phyloP scores from a whole-genome alignment of 768 basidiomycete species.

The Macrocybe gigantea region DNA sequence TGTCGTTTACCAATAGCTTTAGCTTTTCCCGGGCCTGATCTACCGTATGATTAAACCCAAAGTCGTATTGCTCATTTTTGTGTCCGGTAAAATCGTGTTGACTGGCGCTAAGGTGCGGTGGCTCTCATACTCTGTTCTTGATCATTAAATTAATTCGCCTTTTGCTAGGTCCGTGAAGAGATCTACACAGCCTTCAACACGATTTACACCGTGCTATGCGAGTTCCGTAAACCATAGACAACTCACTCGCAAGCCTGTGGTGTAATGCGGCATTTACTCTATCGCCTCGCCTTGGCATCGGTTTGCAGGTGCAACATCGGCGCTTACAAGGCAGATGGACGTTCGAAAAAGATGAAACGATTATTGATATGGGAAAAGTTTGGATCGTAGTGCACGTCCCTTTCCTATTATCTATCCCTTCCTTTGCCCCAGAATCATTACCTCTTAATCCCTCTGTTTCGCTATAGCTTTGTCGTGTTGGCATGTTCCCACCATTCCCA shows the following conservation, averaged over 20 bases:
- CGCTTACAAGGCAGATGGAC: constrained; percentile 2
- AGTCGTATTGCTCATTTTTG: constrained; percentile 97
- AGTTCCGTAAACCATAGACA: constrained; percentile 81
- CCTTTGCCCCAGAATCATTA: constrained; percentile 14
- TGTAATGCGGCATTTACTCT: not conserved
- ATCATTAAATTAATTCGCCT: constrained; percentile 12
- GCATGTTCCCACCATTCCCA: constrained; percentile 36
- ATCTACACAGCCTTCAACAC: constrained; percentile 99
- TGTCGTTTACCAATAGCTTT: constrained; percentile 7
- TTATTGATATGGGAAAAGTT: constrained; percentile 25
- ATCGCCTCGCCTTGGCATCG: constrained; percentile 8
- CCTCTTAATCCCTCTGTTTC: constrained; percentile 17
- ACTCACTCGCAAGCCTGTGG: not conserved
- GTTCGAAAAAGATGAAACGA: constrained; percentile 3
- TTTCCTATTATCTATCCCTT: constrained; percentile 21
- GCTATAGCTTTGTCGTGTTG: constrained; percentile 19
- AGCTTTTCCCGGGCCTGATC: constrained; percentile 98
- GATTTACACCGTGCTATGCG: constrained; percentile 96
- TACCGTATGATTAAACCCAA: constrained; percentile 99
- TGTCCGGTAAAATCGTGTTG: constrained; percentile 97
- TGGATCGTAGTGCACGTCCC: constrained; percentile 45
- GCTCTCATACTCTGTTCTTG: constrained; percentile 13
- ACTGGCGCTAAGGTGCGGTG: constrained; percentile 93
- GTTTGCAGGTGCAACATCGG: not conserved
- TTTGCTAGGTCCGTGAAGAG: constrained; percentile 87